Conservation (phyloP, 108 stramenopile species). For the Fistulifera solaris region DNA sequence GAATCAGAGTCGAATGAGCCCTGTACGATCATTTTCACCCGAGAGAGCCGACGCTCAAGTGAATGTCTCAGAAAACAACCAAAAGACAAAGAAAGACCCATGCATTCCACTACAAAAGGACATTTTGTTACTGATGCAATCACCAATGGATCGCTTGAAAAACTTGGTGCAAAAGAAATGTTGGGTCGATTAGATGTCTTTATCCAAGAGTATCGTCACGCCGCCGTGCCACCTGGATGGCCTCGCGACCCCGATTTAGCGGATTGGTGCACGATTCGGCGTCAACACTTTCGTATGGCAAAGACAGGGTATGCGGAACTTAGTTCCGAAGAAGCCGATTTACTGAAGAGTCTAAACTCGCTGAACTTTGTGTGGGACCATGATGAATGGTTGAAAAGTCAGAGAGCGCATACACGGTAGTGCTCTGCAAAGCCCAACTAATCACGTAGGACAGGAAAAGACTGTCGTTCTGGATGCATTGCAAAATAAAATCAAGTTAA, state of each 20-base stretch:
- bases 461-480: not conserved
- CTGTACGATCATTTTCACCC: too few relatives aligned
- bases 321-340: not conserved
- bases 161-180: not conserved
- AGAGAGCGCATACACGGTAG: not conserved
- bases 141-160: not conserved
- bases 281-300: not conserved
- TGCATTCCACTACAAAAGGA: not conserved
- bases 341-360: not conserved
- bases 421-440: not conserved
- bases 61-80: not conserved
- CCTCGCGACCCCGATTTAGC: not conserved
- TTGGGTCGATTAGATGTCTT: not conserved
- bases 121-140: not conserved
- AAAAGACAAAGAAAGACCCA: not conserved
- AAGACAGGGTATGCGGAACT: not conserved
- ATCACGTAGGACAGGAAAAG: not conserved
- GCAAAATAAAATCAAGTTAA: not conserved
- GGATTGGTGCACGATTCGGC: not conserved
- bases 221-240: conserved; percentile 7
- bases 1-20: too few relatives aligned
- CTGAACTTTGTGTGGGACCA: conserved; percentile 11
- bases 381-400: conserved; percentile 2
- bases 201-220: conserved; percentile 2
- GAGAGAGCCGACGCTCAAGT: too few relatives aligned